These are phyloP conservation scores for Suillus subalutaceus DNA, from an alignment of 768 basidiomycete genomes.

Conservation along the genomic window DNA sequence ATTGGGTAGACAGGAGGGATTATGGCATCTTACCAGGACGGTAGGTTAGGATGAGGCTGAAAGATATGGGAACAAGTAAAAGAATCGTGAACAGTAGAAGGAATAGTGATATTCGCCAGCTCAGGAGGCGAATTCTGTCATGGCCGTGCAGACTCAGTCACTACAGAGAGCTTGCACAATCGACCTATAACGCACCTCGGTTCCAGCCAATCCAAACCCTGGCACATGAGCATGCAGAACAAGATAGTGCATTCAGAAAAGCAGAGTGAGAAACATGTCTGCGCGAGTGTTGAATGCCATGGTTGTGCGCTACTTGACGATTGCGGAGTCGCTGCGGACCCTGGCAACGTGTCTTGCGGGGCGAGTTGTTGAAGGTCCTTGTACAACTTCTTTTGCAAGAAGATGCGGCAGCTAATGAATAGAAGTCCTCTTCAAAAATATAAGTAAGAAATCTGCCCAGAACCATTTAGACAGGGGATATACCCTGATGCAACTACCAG, in stretches of 20 bases:
- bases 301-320: constrained; percentile 23
- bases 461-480: background rate
- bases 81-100: constrained; percentile 63
- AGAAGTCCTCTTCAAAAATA: constrained; percentile 41
- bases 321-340: constrained; percentile 25
- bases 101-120: constrained; percentile 70
- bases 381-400: constrained; percentile 60
- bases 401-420: constrained; percentile 62
- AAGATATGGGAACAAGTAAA: constrained; percentile 65
- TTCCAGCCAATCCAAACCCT: constrained; percentile 58
- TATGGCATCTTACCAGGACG: constrained; percentile 31
- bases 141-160: background rate
- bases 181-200: constrained; percentile 47
- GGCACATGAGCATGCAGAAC: constrained; percentile 74
- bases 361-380: constrained; percentile 57
- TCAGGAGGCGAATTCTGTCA: constrained; percentile 59
- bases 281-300: constrained; percentile 59
- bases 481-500: constrained; percentile 24
- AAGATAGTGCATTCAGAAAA: constrained; percentile 77
- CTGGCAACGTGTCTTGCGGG: constrained; percentile 29
- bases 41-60: constrained; percentile 59
- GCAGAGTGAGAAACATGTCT: constrained; percentile 65
- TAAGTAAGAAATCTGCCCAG: background rate
- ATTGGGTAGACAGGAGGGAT: background rate
- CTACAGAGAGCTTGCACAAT: constrained; percentile 6